Conservation (phyloP, 495 filamentous ascomycete genomes). For the Aspergillus sparsus region DNA sequence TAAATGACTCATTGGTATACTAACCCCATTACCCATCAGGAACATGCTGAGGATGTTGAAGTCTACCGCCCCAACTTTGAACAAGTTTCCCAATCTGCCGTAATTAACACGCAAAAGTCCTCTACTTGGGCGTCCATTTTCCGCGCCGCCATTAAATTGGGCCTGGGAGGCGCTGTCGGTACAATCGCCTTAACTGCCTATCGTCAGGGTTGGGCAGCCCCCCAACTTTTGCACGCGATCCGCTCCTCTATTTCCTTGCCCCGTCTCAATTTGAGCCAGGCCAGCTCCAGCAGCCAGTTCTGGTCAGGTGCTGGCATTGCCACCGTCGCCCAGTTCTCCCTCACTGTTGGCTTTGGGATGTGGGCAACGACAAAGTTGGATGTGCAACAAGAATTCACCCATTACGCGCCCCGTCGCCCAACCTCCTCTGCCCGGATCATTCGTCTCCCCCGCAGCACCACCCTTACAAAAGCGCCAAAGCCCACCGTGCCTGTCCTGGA, state of each 20-base stretch:
- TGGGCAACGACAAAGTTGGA: constrained; percentile 30
- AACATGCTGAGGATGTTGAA: constrained; percentile 27
- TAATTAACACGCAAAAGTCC: constrained; percentile 18
- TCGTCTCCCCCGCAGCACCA: constrained; percentile 10
- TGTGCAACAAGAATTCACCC: constrained; percentile 31
- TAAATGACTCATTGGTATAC: not conserved
- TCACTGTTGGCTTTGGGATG: constrained; percentile 23
- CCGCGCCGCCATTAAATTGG: constrained; percentile 13
- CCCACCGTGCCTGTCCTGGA: constrained; percentile 28
- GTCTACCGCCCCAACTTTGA: constrained; percentile 28
- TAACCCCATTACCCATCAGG: constrained; percentile 11
- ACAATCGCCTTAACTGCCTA: constrained; percentile 15
- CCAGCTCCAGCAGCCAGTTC: constrained; percentile 10
- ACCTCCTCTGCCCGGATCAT: constrained; percentile 16
- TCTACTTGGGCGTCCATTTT: constrained; percentile 3
- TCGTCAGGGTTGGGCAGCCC: constrained; percentile 13
- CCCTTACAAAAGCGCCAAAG: not conserved
- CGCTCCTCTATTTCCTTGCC: not conserved
- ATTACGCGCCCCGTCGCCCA: constrained; percentile 24
- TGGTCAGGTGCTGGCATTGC: constrained; percentile 27
- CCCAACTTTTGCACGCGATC: constrained; percentile 8
- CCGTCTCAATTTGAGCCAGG: not conserved
- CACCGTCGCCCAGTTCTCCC: constrained; percentile 20
- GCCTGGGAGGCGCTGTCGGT: constrained; percentile 18
- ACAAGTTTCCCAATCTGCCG: constrained; percentile 25